Evolutionary conservation across 1,139 yeast species (phyloP), one percentile per base, ranked within the genome.

Genomic region (Keqinozyma sinolaborantium): DNA sequence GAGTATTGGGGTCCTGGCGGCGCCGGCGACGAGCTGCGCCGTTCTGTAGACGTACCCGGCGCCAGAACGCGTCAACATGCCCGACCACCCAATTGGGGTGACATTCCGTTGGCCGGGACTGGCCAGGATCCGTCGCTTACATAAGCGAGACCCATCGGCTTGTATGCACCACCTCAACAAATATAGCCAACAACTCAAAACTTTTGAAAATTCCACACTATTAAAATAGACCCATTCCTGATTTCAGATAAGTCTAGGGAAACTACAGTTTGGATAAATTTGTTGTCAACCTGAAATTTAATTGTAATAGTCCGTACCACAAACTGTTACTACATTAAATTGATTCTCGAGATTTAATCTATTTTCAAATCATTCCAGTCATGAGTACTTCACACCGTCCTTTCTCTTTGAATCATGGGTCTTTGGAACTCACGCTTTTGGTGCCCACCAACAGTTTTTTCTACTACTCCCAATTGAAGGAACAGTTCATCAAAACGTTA

Each of bases 391-490:
- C 60, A 25, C 69, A 60, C 42, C 68, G 74, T 49, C 96, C 97
- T 28, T 74, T 92, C 54, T 83, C 83, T 39, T 73, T 92, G 49
- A 66, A 79, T 39, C 95, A 87, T 53, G 97, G 97, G 36, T 65
- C 85, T 25, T 77, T 90, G 40, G 97, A 92, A 66, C 88, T 88
- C 60, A 82, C 92, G 24, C 67, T 90, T 34, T 72, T 90, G 50
- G 92, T 92, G 36, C 96, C 97, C 30, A 80, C 94, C 29, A 76
- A 79, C 36, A 71, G 82, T 38, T 84, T 85, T 54, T 78, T 86
- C 53, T 77, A 80, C 50, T 86, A 85, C 53, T 82, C 92, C 39
- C 96, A 90, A 63, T 73, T 94, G 48, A 83, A 86, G 50, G 95
- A 88, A 46, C 95, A 82, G 56, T 92, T 92, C 56, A 66, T 64